These are phyloP conservation scores for Delonix regia DNA, from an alignment of 306 rosid species.

Conservation along the genomic window DNA sequence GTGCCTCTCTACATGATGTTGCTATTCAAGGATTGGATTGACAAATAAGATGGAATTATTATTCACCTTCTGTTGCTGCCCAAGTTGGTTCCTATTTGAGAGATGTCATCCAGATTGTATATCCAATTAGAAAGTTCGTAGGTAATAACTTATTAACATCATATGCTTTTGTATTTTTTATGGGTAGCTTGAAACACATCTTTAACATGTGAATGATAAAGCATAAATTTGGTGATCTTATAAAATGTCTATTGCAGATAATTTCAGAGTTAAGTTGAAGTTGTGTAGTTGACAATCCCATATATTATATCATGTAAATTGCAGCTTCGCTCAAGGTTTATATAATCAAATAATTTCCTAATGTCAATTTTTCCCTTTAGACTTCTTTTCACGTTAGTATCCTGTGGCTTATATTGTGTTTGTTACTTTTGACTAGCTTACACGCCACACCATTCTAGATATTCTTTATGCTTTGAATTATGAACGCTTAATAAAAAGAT, in stretches of 20 bases:
- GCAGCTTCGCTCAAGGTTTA: too few relatives aligned
- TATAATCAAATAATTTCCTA: too few relatives aligned
- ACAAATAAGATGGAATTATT: constrained; percentile 43
- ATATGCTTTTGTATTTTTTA: constrained; percentile 15
- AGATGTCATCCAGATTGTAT: constrained; percentile 21
- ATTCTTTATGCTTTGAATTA: neutral
- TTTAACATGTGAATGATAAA: neutral
- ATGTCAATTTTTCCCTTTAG: too few relatives aligned
- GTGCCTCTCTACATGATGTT: constrained; percentile 81
- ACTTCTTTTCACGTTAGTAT: too few relatives aligned
- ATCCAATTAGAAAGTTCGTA: constrained; percentile 20
- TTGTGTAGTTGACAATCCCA: too few relatives aligned
- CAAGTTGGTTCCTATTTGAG: neutral
- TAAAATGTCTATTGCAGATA: neutral
- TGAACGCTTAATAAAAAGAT: neutral
- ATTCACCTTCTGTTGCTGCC: neutral
- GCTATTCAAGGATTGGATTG: constrained; percentile 88
- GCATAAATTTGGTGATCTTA: neutral
- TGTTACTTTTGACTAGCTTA: neutral
- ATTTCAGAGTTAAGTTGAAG: too few relatives aligned
- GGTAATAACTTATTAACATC: constrained; percentile 22
- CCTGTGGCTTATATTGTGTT: neutral
- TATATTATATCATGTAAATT: too few relatives aligned
- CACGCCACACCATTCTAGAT: neutral
- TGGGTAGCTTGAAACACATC: neutral